These are phyloP conservation scores for Luffa acutangula DNA, from an alignment of 306 rosid species.

Conservation along the genomic window DNA sequence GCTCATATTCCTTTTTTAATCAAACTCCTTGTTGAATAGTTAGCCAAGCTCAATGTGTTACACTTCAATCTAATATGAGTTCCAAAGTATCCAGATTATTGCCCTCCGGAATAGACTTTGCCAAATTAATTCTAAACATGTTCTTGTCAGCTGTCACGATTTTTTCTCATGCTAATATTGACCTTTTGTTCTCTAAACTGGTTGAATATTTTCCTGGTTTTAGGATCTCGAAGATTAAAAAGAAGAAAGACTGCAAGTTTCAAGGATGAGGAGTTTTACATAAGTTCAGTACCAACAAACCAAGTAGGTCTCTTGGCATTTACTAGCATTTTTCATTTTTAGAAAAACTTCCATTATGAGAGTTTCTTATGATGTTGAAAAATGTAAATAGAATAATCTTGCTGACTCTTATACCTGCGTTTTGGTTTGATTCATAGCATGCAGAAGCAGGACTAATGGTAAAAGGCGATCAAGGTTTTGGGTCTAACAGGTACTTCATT, in stretches of 20 bases:
- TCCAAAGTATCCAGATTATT: not conserved
- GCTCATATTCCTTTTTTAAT: not conserved
- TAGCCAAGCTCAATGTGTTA: too few relatives aligned
- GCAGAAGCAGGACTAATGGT: conserved; percentile 77
- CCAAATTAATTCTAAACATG: not conserved
- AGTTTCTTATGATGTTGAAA: not conserved
- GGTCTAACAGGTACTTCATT: conserved; percentile 55
- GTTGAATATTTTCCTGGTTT: not conserved
- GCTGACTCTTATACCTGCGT: not conserved
- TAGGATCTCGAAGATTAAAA: conserved; percentile 43
- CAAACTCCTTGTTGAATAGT: not conserved
- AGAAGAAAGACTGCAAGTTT: conserved; percentile 58
- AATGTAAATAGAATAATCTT: not conserved
- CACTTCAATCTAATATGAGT: not conserved
- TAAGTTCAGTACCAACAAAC: conserved; percentile 78
- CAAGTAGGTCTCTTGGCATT: conserved; percentile 35
- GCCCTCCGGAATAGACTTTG: not conserved
- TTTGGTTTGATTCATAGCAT: conserved; percentile 37
- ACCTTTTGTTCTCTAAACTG: not conserved
- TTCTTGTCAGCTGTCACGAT: not conserved
- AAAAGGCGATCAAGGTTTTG: conserved; percentile 57
- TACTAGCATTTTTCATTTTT: conserved; percentile 5
- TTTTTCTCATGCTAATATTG: not conserved
- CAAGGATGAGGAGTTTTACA: conserved; percentile 74
- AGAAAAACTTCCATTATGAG: not conserved